Evolutionary conservation across 257 asterid species (phyloP).

Genomic region (Rauvolfia tetraphylla): DNA sequence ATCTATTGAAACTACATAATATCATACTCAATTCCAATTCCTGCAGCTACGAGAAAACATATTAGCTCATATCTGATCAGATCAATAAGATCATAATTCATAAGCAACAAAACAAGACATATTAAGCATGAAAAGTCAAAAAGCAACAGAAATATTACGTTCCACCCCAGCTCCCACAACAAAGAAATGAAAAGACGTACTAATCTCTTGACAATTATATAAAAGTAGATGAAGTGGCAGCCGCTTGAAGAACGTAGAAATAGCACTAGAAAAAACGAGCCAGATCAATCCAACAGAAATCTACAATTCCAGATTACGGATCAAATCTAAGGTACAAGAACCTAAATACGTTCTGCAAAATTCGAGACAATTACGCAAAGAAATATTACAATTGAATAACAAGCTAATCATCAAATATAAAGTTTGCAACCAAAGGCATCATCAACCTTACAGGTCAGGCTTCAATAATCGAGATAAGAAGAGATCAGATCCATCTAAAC

Average conservation of each 20-base stretch:
- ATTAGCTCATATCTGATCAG: background rate
- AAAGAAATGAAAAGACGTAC: background rate
- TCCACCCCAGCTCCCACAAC: too few species aligned
- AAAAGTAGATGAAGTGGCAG: background rate
- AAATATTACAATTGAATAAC: slow-evolving; percentile 11
- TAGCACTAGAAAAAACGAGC: background rate
- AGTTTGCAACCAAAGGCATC: slow-evolving; percentile 4
- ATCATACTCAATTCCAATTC: background rate
- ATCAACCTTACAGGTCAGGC: slow-evolving; percentile 23
- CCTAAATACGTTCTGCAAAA: slow-evolving; percentile 21
- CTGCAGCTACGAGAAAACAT: background rate
- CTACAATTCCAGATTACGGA: slow-evolving; percentile 22
- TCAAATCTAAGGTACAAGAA: slow-evolving; percentile 28
- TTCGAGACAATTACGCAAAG: slow-evolving; percentile 14
- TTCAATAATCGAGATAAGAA: slow-evolving; percentile 4
- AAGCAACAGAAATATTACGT: background rate
- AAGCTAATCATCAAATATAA: slow-evolving; percentile 15
- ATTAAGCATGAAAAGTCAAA: background rate
- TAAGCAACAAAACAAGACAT: background rate
- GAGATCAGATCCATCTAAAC: slow-evolving; percentile 33
- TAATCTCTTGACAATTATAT: background rate
- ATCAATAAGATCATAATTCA: background rate
- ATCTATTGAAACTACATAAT: background rate
- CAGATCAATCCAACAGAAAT: slow-evolving; percentile 7
- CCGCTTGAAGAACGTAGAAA: background rate